phyloP scores from a whole-genome alignment of 192 early-diverging fungal genomes.

The Coemansia reversa region DNA sequence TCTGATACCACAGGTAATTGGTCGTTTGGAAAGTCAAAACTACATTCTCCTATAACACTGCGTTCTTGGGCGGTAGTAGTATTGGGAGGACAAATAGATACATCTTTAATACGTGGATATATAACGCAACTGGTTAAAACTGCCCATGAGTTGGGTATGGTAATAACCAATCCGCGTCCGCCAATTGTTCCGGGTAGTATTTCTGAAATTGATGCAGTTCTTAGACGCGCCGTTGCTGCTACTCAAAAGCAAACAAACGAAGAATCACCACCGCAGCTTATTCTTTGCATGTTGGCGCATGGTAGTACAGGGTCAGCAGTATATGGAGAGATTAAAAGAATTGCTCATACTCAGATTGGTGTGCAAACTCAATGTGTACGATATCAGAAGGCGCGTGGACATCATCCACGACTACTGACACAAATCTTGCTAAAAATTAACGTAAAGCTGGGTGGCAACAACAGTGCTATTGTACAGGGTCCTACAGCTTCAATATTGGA shows the following conservation, averaged over 20 bases:
- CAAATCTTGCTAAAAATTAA: constrained; percentile 60
- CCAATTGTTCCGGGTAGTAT: constrained; percentile 1
- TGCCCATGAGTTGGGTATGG: constrained; percentile 13
- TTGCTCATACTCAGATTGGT: constrained; percentile 51
- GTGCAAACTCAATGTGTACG: constrained; percentile 56
- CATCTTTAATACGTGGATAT: constrained; percentile 10
- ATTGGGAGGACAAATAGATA: constrained; percentile 13
- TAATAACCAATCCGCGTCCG: constrained; percentile 17
- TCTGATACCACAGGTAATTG: constrained; percentile 3
- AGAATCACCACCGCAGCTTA: constrained; percentile 3
- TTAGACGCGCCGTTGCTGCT: not conserved
- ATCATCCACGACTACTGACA: constrained; percentile 21
- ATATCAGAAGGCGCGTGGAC: constrained; percentile 12
- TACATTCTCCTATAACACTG: constrained; percentile 7
- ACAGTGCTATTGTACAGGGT: constrained; percentile 14
- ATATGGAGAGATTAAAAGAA: constrained; percentile 59
- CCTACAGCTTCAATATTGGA: constrained; percentile 5
- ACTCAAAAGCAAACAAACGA: not conserved
- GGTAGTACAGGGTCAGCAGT: constrained; percentile 1
- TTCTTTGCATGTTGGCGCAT: constrained; percentile 32
- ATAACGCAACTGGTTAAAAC: constrained; percentile 20
- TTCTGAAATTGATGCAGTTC: not conserved
- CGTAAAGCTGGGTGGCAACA: constrained; percentile 65
- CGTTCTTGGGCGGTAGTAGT: constrained; percentile 26
- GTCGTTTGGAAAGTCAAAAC: not conserved